phyloP scores from a whole-genome alignment of 2,329 filamentous ascomycete species.

The Dothistroma pini region DNA sequence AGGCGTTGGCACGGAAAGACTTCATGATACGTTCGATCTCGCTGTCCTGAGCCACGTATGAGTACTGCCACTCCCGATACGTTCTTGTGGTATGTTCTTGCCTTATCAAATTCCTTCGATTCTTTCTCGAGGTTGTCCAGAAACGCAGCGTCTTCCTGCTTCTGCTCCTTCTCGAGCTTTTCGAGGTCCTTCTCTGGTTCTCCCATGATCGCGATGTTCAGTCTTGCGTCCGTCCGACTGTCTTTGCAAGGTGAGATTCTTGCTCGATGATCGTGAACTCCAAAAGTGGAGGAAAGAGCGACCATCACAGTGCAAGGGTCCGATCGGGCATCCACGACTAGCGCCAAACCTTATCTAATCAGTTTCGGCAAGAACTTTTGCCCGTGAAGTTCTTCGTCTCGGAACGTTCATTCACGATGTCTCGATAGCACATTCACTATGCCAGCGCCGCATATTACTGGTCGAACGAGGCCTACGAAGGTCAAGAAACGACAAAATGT shows the following conservation, averaged over 20 bases:
- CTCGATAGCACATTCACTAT: slow-evolving; percentile 11
- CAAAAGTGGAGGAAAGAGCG: not conserved
- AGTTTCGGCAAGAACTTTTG: slow-evolving; percentile 12
- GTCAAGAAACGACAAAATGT: slow-evolving; percentile 52
- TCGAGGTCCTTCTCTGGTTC: slow-evolving; percentile 30
- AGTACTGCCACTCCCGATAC: not conserved
- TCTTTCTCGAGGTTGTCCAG: slow-evolving; percentile 79
- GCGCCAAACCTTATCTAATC: slow-evolving; percentile 13
- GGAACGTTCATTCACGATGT: not conserved
- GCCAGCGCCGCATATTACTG: slow-evolving; percentile 36
- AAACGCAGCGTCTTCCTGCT: slow-evolving; percentile 61
- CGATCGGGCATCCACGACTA: not conserved
- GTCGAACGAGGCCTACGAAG: slow-evolving; percentile 49
- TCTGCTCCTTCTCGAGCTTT: slow-evolving; percentile 32
- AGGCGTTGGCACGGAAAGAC: slow-evolving; percentile 80
- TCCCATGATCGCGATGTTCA: slow-evolving; percentile 13
- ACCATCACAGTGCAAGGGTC: not conserved
- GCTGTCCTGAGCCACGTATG: slow-evolving; percentile 61
- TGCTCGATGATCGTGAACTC: not conserved
- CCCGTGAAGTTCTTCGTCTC: not conserved
- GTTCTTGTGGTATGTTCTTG: slow-evolving; percentile 32
- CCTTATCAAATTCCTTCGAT: slow-evolving; percentile 88
- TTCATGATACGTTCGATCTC: slow-evolving; percentile 93
- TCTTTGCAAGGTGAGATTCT: not conserved
- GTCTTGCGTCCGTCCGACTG: not conserved